Evolutionary conservation across 345 rosid genomes (phyloP), one percentile per base, ranked within the genome.

Genomic region (Salix udensis): DNA sequence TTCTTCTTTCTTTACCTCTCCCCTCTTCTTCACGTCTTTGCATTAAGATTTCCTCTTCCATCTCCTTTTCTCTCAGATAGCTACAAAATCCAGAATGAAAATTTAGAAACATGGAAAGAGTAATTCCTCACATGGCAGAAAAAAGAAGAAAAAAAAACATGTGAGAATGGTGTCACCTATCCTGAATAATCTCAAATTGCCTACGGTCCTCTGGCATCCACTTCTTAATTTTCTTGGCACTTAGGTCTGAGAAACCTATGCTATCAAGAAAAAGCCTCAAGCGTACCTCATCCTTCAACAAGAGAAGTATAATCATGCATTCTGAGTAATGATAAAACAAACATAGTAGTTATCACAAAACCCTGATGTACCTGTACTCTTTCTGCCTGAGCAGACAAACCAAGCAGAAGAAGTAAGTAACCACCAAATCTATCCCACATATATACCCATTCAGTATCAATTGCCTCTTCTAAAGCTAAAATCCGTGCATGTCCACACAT

Each of bases 361-460:
- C 67, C 26, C 66, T 71, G 71, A 74, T 80, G 80, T 73, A 96
- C 99, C 98, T 94, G 99, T 77, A 96, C 97, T 82, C 87, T 85
- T 80, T 96, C 99, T 10, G 99, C 99, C 88, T 91, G 90, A 68
- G 99, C 93, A 75, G 98, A 92, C 88, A 96, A 89, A 86, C 99
- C 99, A 81, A 96, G 94, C 84, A 96, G 82, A 67, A 96, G 91
- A 70, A 96, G 90, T 58, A 96, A 84, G 86, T 96, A 96, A 71
- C 99, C 99, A 78, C 99, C 99, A 84, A 96, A 96, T 76, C 92
- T 90, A 84, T 96, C 98, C 99, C 99, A 96, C 99, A 96, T 96
- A 73, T 94, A 96, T 64, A 94, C 97, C 99, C 99, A 96, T 82
- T 96, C 98, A 36, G 99, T 96, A 86, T 96, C 99, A 84, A 96